Percentiles rank a stretch among this genome's conserved stretches.
phyloP scores from a whole-genome alignment of 2,329 filamentous ascomycete species.

The Nemania sp. region DNA sequence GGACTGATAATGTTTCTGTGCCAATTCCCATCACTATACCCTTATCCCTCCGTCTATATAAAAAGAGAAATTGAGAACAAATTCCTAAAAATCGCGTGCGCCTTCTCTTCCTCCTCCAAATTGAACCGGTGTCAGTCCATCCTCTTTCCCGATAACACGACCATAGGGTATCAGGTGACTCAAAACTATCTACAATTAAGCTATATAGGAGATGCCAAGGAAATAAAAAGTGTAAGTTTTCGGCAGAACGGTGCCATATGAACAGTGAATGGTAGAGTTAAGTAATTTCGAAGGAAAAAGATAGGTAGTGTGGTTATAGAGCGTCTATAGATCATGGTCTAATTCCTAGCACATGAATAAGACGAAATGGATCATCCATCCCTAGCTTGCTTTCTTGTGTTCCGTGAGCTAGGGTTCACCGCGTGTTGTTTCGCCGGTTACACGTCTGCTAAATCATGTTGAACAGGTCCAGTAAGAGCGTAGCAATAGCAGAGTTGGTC shows the following conservation, averaged over 20 bases:
- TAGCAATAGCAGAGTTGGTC: conserved; percentile 3
- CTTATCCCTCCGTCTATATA: conserved; percentile 28
- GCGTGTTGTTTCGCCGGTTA: neutral
- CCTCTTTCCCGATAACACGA: conserved; percentile 38
- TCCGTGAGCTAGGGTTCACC: neutral
- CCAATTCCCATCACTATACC: conserved; percentile 22
- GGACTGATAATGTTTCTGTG: conserved; percentile 37
- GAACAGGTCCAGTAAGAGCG: neutral
- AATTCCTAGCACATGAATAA: conserved; percentile 1
- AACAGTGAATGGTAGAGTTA: conserved; percentile 42
- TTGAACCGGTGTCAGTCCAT: conserved; percentile 12
- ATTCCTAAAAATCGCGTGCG: conserved; percentile 28
- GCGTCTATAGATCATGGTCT: neutral
- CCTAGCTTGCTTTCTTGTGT: conserved; percentile 4
- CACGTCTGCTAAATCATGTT: conserved; percentile 3
- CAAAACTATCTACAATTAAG: conserved; percentile 52
- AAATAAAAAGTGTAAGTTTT: conserved; percentile 19
- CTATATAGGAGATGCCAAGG: conserved; percentile 37
- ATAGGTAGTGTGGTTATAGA: neutral
- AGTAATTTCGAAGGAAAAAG: conserved; percentile 26
- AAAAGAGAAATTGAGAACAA: neutral
- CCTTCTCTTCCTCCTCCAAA: conserved; percentile 26
- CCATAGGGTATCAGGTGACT: conserved; percentile 50
- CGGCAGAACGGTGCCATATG: conserved; percentile 41
- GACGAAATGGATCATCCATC: neutral